Conservation (phyloP, 495 filamentous ascomycete genomes). For the Immersiella caudata region DNA sequence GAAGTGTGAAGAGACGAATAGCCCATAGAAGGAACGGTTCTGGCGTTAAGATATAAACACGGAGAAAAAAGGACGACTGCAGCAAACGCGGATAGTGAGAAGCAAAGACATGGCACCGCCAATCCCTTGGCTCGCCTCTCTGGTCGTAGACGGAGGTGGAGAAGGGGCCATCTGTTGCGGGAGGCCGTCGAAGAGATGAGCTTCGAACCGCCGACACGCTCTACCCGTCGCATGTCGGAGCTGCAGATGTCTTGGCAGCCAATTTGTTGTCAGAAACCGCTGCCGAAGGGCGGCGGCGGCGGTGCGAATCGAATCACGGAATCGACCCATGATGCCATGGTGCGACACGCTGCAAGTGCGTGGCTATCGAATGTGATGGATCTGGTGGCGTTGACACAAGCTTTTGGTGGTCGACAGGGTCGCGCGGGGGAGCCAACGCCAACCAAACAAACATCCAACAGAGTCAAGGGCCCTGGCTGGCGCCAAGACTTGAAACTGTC, state of each 20-base stretch:
- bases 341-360: constrained; percentile 8
- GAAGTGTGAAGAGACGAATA: constrained; percentile 24
- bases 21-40: neutral
- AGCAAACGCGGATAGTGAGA: neutral
- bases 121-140: neutral
- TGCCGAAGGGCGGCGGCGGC: neutral
- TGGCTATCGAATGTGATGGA: neutral
- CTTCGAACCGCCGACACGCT: neutral
- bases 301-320: constrained; percentile 8
- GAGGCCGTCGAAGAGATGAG: neutral
- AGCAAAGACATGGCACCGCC: neutral
- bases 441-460: constrained; percentile 8
- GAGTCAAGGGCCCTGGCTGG: neutral
- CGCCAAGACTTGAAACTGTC: constrained; percentile 22
- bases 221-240: neutral
- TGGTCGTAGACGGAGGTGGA: neutral
- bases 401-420: neutral
- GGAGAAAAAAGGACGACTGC: neutral
- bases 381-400: constrained; percentile 14
- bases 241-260: neutral
- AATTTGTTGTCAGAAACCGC: neutral
- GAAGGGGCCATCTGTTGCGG: neutral
- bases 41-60: neutral
- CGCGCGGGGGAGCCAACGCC: neutral
- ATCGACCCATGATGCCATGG: neutral